Conservation (phyloP, 805 yeast genomes). For the Sugiyamaella americana region DNA sequence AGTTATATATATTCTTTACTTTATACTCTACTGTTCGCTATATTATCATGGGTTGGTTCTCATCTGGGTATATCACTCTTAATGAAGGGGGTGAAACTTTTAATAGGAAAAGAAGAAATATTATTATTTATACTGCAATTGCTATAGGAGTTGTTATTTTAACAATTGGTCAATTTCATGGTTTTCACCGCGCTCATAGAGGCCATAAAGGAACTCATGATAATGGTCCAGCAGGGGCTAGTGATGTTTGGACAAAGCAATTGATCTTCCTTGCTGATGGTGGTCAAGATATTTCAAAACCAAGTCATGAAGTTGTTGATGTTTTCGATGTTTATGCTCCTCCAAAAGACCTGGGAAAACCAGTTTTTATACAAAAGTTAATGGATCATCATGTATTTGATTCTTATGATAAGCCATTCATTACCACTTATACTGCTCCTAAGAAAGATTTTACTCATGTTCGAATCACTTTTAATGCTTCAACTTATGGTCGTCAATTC, state of each 20-base stretch:
- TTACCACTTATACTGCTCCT: slow-evolving; percentile 33
- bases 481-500: slow-evolving; percentile 33
- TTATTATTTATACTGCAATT: neutral
- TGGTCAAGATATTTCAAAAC: neutral
- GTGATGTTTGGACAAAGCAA: neutral
- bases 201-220: neutral
- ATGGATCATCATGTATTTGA: slow-evolving; percentile 28
- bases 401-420: slow-evolving; percentile 39
- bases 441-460: slow-evolving; percentile 32
- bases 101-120: neutral
- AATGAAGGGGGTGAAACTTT: neutral
- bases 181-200: neutral
- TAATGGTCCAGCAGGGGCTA: neutral
- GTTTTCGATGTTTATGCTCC: slow-evolving; percentile 1
- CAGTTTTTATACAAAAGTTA: neutral
- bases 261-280: neutral
- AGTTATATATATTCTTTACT: too few relatives aligned
- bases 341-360: neutral
- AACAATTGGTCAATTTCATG: neutral
- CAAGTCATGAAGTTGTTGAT: neutral
- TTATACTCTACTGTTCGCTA: too few relatives aligned
- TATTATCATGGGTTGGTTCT: too few relatives aligned
- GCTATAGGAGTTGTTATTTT: neutral
- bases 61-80: neutral
- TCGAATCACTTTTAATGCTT: slow-evolving; percentile 29